phyloP scores from a whole-genome alignment of 2,329 filamentous ascomycete genomes.

The Ophiostoma populinum region DNA sequence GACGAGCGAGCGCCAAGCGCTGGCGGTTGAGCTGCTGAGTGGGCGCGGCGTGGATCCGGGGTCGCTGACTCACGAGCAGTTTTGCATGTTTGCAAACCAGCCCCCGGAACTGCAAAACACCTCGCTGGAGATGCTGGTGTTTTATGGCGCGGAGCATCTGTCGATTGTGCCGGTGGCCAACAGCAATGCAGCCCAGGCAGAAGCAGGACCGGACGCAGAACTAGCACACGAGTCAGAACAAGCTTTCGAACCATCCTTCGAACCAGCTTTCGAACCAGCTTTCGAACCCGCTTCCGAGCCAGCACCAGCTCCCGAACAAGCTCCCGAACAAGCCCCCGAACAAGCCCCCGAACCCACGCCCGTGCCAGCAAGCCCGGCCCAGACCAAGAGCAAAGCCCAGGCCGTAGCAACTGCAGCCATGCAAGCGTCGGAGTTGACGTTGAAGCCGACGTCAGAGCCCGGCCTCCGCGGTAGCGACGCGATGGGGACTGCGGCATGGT shows the following conservation, averaged over 20 bases:
- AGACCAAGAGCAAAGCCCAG: too few species aligned
- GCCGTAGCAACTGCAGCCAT: too few species aligned
- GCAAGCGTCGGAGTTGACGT: too few species aligned
- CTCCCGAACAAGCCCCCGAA: neutral
- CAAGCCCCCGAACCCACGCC: neutral
- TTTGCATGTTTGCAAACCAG: conserved; percentile 43
- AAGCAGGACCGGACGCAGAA: neutral
- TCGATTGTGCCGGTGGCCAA: conserved; percentile 37
- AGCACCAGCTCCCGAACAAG: neutral
- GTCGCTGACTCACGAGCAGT: conserved; percentile 36
- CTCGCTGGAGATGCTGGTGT: conserved; percentile 37
- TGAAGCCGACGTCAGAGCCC: too few species aligned
- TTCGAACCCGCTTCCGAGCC: too few species aligned
- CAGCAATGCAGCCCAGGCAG: conserved; percentile 10
- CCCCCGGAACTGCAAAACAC: conserved; percentile 35
- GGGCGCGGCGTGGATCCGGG: conserved; percentile 32
- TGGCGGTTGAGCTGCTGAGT: conserved; percentile 26
- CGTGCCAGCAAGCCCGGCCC: too few species aligned
- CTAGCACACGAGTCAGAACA: neutral
- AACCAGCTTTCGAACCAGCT: neutral
- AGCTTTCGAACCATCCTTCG: neutral
- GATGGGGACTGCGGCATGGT: too few species aligned
- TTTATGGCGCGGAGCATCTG: conserved; percentile 38
- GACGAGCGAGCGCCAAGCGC: neutral
- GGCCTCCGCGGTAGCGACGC: too few species aligned